phyloP scores from a whole-genome alignment of 1,284 basidiomycete species.

The Rhodotorula sp. region DNA sequence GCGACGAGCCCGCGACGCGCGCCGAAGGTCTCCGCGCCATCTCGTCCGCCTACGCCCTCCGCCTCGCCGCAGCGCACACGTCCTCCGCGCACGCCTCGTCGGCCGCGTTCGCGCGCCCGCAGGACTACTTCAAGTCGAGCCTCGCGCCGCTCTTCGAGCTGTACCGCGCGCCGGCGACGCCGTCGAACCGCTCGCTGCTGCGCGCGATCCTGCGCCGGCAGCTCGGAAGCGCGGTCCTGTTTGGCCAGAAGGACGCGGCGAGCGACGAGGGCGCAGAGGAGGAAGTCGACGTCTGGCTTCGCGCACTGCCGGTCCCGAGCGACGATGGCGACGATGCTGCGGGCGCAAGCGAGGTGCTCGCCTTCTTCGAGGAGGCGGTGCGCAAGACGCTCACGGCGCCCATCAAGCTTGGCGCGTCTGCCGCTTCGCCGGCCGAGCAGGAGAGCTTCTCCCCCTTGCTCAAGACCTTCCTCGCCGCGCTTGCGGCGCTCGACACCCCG shows the following conservation, averaged over 20 bases:
- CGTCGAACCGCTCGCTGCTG: conserved; percentile 27
- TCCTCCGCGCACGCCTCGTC: not conserved
- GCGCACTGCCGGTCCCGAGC: conserved; percentile 21
- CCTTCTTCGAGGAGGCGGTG: conserved; percentile 34
- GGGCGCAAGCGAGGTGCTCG: conserved; percentile 8
- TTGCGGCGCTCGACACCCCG: not conserved
- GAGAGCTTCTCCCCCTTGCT: conserved; percentile 20
- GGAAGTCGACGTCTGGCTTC: conserved; percentile 31
- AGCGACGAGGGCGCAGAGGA: not conserved
- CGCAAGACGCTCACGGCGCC: conserved; percentile 33
- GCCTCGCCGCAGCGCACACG: conserved; percentile 35
- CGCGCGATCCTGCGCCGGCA: conserved; percentile 29
- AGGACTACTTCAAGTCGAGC: conserved; percentile 36
- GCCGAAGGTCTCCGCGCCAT: conserved; percentile 32
- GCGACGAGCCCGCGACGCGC: not conserved
- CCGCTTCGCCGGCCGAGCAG: not conserved
- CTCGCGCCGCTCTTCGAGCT: conserved; percentile 38
- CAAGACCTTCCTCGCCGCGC: conserved; percentile 10
- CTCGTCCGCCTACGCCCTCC: conserved; percentile 37
- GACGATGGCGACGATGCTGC: not conserved
- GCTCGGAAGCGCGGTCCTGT: conserved; percentile 28
- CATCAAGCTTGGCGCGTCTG: conserved; percentile 3
- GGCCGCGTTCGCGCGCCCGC: conserved; percentile 8
- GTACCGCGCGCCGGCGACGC: conserved; percentile 28
- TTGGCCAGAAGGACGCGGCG: conserved; percentile 7